These are phyloP conservation scores for Lachnellula suecica DNA, from an alignment of 2,329 filamentous ascomycete species.

Conservation along the genomic window DNA sequence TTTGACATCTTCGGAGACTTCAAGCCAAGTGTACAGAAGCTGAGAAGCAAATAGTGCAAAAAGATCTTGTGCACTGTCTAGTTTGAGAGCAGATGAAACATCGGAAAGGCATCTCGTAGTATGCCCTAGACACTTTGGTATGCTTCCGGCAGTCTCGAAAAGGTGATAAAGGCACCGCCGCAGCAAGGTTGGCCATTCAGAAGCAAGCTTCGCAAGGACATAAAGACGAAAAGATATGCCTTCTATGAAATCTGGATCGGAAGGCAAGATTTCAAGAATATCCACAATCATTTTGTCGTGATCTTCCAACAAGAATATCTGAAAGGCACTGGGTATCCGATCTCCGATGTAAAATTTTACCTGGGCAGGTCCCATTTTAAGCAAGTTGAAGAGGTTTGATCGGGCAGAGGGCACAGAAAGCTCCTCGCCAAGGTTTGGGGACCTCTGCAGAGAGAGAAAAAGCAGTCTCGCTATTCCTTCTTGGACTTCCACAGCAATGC, in stretches of 20 bases:
- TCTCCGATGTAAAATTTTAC: slow-evolving; percentile 77
- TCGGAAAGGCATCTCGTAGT: slow-evolving; percentile 69
- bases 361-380: slow-evolving; percentile 63
- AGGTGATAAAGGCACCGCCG: slow-evolving; percentile 89
- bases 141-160: slow-evolving; percentile 82
- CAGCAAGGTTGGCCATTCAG: slow-evolving; percentile 81
- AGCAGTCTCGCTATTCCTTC: slow-evolving; percentile 68
- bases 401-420: slow-evolving; percentile 45
- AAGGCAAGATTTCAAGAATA: slow-evolving; percentile 76
- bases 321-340: slow-evolving; percentile 72
- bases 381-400: slow-evolving; percentile 72
- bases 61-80: slow-evolving; percentile 67
- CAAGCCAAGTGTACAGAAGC: slow-evolving; percentile 87
- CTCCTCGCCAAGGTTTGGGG: slow-evolving; percentile 61
- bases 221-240: slow-evolving; percentile 83
- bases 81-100: slow-evolving; percentile 63
- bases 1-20: slow-evolving; percentile 57
- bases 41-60: slow-evolving; percentile 87
- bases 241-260: slow-evolving; percentile 68
- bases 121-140: slow-evolving; percentile 64
- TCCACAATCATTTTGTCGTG: slow-evolving; percentile 87
- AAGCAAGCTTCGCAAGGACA: slow-evolving; percentile 74
- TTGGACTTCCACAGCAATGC: slow-evolving; percentile 69
- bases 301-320: slow-evolving; percentile 74
- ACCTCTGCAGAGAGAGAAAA: slow-evolving; percentile 64